Conservation (phyloP, 2,329 filamentous ascomycete species). For the Pseudodiploospora longispora region DNA sequence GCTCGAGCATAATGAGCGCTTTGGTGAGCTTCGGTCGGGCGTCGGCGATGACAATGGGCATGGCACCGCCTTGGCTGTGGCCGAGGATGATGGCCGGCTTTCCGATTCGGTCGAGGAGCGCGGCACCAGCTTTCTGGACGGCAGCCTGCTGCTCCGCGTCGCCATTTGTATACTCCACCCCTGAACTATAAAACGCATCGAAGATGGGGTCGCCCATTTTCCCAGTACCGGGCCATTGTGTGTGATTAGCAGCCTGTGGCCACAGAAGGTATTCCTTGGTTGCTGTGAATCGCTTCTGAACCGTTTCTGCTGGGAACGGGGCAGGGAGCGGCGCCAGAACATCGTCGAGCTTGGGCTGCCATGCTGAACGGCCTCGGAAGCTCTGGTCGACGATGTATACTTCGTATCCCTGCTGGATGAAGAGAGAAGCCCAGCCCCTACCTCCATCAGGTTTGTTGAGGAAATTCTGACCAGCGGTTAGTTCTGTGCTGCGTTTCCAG, state of each 20-base stretch:
- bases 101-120: constrained; percentile 34
- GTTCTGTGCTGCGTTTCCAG: not conserved
- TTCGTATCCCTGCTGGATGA: constrained; percentile 36
- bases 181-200: constrained; percentile 33
- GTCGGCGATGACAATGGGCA: constrained; percentile 35
- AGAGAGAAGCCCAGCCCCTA: constrained; percentile 40
- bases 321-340: constrained; percentile 15
- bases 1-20: constrained; percentile 36
- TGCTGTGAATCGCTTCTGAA: constrained; percentile 31
- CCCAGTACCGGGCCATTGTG: constrained; percentile 35
- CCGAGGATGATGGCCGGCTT: constrained; percentile 31
- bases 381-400: constrained; percentile 40
- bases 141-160: constrained; percentile 25
- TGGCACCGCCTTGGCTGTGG: constrained; percentile 38
- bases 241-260: constrained; percentile 32
- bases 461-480: constrained; percentile 27
- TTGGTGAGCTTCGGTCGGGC: constrained; percentile 31
- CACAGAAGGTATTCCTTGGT: constrained; percentile 23
- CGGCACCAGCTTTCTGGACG: constrained; percentile 31
- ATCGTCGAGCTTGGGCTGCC: constrained; percentile 19
- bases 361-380: constrained; percentile 36
- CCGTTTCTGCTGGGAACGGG: constrained; percentile 24
- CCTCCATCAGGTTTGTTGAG: constrained; percentile 23
- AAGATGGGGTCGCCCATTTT: constrained; percentile 31
- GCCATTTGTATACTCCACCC: constrained; percentile 28